Percentiles rank a stretch among this genome's conserved stretches.
These are phyloP conservation scores for Gnomoniopsis sp. DNA, from an alignment of 2,329 filamentous ascomycete genomes.

Conservation along the genomic window DNA sequence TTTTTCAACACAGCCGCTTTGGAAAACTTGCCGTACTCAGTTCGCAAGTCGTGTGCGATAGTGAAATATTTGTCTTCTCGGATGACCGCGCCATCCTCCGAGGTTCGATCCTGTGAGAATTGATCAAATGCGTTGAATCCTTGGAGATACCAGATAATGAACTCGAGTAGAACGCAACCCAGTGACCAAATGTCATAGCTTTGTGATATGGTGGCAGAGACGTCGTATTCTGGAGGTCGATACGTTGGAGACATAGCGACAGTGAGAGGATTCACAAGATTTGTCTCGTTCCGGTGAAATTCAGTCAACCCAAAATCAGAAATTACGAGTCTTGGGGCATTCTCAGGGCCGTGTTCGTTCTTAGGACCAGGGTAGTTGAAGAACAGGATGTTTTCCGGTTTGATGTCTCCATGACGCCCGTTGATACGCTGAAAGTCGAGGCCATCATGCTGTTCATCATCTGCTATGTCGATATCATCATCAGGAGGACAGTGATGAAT, in stretches of 20 bases:
- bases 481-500: slow-evolving; percentile 10
- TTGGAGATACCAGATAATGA: slow-evolving; percentile 7
- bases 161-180: slow-evolving; percentile 5
- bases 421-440: background rate
- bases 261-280: background rate
- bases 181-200: slow-evolving; percentile 8
- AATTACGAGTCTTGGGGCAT: slow-evolving; percentile 13
- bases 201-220: background rate
- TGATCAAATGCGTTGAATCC: background rate
- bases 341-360: background rate
- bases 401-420: slow-evolving; percentile 16
- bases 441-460: background rate
- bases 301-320: slow-evolving; percentile 16
- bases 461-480: background rate
- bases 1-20: too few relatives aligned
- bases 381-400: slow-evolving; percentile 17
- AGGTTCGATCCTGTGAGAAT: background rate
- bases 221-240: slow-evolving; percentile 6
- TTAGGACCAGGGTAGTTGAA: background rate
- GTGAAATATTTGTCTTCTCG: slow-evolving; percentile 3
- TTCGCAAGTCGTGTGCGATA: background rate
- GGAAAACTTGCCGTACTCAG: too few relatives aligned
- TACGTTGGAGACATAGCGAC: background rate
- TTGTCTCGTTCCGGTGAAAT: slow-evolving; percentile 7
- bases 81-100: background rate